Conservation (phyloP, 2,329 filamentous ascomycete species). For the Akanthomyces dipterigenus region DNA sequence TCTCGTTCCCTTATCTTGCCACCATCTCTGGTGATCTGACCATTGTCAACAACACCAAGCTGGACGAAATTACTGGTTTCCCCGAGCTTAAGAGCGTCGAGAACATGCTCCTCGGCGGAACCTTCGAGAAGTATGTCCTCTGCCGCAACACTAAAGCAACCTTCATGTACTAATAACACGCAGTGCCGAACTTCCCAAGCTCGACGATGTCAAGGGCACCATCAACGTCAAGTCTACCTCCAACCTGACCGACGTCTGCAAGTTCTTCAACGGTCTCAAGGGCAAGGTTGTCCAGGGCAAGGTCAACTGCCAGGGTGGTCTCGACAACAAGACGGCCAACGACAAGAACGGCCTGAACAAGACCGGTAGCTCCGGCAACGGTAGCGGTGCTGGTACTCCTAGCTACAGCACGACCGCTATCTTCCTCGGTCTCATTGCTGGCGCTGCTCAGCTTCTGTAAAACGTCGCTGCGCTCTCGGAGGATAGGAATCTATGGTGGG, state of each 20-base stretch:
- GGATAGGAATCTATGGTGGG: slow-evolving; percentile 23
- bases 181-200: slow-evolving; percentile 64
- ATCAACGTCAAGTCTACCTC: slow-evolving; percentile 63
- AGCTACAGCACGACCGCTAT: slow-evolving; percentile 41
- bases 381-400: slow-evolving; percentile 21
- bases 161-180: slow-evolving; percentile 50
- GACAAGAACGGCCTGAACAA: slow-evolving; percentile 31
- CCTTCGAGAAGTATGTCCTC: slow-evolving; percentile 68
- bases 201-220: slow-evolving; percentile 63
- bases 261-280: slow-evolving; percentile 41
- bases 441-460: slow-evolving; percentile 48
- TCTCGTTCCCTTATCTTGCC: slow-evolving; percentile 64
- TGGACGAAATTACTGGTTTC: slow-evolving; percentile 61
- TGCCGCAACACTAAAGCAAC: no score
- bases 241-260: slow-evolving; percentile 51
- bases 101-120: slow-evolving; percentile 79
- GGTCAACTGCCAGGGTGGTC: slow-evolving; percentile 30
- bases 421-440: slow-evolving; percentile 40
- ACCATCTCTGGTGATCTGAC: slow-evolving; percentile 72
- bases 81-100: slow-evolving; percentile 59
- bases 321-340: slow-evolving; percentile 9
- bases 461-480: background rate
- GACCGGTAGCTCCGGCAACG: slow-evolving; percentile 24
- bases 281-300: slow-evolving; percentile 17
- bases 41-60: slow-evolving; percentile 82